Percentiles rank a stretch among this genome's conserved stretches.
Evolutionary conservation across 2,329 filamentous ascomycete species (phyloP).

Genomic region (Sporothrix curviconia): DNA sequence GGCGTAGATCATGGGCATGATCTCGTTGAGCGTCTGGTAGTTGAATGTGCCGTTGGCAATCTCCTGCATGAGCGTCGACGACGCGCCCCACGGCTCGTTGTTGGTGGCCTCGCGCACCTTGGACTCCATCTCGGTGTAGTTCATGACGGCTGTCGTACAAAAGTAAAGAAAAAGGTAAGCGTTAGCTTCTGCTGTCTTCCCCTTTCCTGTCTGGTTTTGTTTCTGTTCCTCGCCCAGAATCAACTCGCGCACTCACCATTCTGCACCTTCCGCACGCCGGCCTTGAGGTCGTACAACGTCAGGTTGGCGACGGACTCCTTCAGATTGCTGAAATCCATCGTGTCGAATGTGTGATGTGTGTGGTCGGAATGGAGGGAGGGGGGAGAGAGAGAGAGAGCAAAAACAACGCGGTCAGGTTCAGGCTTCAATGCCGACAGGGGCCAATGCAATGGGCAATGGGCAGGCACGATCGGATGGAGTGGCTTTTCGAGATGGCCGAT

Average conservation of each 20-base stretch:
- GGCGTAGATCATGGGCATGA: constrained; percentile 99
- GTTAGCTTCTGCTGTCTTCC: neutral
- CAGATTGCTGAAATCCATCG: constrained; percentile 78
- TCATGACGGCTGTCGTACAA: constrained; percentile 76
- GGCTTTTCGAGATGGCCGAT: neutral
- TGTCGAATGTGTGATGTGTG: neutral
- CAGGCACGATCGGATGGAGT: neutral
- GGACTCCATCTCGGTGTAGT: constrained; percentile 66
- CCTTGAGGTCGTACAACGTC: constrained; percentile 92
- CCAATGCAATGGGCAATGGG: neutral
- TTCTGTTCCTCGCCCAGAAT: no score
- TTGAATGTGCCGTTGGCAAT: constrained; percentile 97
- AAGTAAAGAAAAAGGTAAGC: constrained; percentile 7
- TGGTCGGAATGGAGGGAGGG: neutral
- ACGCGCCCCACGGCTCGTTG: constrained; percentile 94
- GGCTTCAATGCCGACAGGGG: neutral
- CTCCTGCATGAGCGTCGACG: constrained; percentile 85
- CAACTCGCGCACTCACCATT: constrained; percentile 69
- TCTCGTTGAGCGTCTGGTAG: constrained; percentile 96
- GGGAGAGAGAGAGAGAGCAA: neutral
- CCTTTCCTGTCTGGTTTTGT: no score
- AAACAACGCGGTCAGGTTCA: neutral
- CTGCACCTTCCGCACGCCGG: constrained; percentile 87
- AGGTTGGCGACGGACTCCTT: constrained; percentile 86
- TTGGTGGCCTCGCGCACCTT: constrained; percentile 97